These are phyloP conservation scores for Ogataea paraovalis DNA, from an alignment of 805 yeast species.

Conservation along the genomic window DNA sequence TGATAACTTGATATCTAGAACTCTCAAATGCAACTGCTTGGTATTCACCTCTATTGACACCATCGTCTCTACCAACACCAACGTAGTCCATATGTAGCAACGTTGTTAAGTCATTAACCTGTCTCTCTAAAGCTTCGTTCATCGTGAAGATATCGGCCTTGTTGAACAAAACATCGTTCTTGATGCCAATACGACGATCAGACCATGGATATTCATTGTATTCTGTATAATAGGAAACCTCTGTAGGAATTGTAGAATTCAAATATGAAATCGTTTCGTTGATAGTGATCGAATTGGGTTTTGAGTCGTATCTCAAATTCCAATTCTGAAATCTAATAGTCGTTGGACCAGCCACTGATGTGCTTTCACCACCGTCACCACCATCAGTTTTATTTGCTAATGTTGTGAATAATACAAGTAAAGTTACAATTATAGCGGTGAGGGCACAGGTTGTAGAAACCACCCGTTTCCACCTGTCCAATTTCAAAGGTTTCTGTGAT, in stretches of 20 bases:
- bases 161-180: constrained; percentile 33
- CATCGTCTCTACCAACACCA: constrained; percentile 54
- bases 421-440: background rate
- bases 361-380: too few species aligned
- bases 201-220: constrained; percentile 34
- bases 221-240: constrained; percentile 25
- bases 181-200: constrained; percentile 31
- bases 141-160: constrained; percentile 36
- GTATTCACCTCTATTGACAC: constrained; percentile 45
- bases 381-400: background rate
- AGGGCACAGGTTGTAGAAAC: background rate
- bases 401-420: background rate
- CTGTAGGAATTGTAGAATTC: constrained; percentile 21
- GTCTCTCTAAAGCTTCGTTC: constrained; percentile 46
- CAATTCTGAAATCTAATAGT: constrained; percentile 22
- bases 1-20: constrained; percentile 35
- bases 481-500: too few species aligned
- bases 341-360: background rate
- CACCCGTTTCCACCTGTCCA: background rate
- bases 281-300: constrained; percentile 18
- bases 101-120: constrained; percentile 40
- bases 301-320: constrained; percentile 29
- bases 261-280: constrained; percentile 19
- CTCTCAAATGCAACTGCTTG: constrained; percentile 43
- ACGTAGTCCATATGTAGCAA: constrained; percentile 36